Base-by-base conservation (phyloP, 2,329 filamentous ascomycete species). In the Emmonsiellopsis sp. region DNA sequence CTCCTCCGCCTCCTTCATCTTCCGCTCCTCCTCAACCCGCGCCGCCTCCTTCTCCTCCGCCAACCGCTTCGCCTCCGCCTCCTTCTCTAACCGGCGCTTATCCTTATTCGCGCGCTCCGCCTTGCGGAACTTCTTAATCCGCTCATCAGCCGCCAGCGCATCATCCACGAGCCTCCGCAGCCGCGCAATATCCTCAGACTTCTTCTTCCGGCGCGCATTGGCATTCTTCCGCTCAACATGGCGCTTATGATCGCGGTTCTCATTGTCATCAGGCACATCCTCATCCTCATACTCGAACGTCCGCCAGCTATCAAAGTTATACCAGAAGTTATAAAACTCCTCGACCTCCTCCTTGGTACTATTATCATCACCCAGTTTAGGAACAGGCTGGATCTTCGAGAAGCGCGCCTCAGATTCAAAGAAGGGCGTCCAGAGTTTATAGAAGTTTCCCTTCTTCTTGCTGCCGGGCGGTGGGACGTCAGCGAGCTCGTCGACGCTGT, bases 281-380 rank as follows among this genome's bases (percentile, higher is more conserved):
- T 98, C 93, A 68, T 98, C 93, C 55, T 95, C 87, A 74, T 98
- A 98, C 76, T 98, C 93, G 66, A 98, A 98, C 2, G 87, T 85
- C 57, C 93, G 82, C 93, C 93, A 98, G 72, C 87, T 93, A 80
- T 98, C 93, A 65, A 98, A 95, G 80, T 92, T 94, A 80, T 97
- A 98, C 86, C 88, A 98, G 79, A 97, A 98, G 81, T 98, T 95
- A 82, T 98, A 98, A 74, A 98, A 98, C 52, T 79, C 78, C 68
- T 97, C 91, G 46, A 98, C 93, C 7, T 95, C 85, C 67, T 94
- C 88, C 74, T 91, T 88, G 64, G 82, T 82, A 67, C 87, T 85
- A 61, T 94, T 86, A 60, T 89, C 88, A 67, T 89, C 81, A 58
- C 93, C 93, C 55, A 98, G 84, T 63, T 80, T 75, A 5, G 93